Conservation (phyloP, 441 rosid species). For the Pelargonium australe region DNA sequence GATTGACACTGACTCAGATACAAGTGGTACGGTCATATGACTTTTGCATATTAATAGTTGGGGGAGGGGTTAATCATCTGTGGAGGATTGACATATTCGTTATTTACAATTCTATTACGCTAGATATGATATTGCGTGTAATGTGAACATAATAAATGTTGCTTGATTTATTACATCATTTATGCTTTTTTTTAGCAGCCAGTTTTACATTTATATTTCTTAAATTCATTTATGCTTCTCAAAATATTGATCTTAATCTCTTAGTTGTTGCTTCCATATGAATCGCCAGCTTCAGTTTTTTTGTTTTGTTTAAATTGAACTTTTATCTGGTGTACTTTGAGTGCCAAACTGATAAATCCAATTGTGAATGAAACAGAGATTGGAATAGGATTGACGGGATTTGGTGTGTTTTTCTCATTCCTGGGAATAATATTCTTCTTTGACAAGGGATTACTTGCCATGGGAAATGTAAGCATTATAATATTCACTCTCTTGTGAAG, state of each 20-base stretch:
- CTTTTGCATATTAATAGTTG: no score
- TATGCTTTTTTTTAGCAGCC: not conserved
- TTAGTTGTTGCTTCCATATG: not conserved
- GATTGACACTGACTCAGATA: no score
- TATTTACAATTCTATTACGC: not conserved
- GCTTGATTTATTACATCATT: not conserved
- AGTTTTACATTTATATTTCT: not conserved
- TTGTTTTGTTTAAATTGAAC: not conserved
- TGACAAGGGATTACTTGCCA: constrained; percentile 88
- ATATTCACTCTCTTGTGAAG: not conserved
- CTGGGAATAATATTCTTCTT: constrained; percentile 77
- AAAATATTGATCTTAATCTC: not conserved
- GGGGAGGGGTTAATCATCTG: not conserved
- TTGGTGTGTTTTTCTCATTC: constrained; percentile 86
- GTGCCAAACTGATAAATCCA: not conserved
- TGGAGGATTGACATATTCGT: not conserved
- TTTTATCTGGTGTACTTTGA: not conserved
- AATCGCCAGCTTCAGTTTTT: not conserved
- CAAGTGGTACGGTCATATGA: no score
- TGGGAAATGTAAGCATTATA: constrained; percentile 76
- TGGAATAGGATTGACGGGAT: constrained; percentile 85
- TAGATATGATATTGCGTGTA: not conserved
- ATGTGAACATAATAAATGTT: not conserved
- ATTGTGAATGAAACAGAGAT: constrained; percentile 47
- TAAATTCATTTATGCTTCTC: not conserved